Conservation (phyloP, 2,329 filamentous ascomycete genomes). For the Talaromyces sp. region DNA sequence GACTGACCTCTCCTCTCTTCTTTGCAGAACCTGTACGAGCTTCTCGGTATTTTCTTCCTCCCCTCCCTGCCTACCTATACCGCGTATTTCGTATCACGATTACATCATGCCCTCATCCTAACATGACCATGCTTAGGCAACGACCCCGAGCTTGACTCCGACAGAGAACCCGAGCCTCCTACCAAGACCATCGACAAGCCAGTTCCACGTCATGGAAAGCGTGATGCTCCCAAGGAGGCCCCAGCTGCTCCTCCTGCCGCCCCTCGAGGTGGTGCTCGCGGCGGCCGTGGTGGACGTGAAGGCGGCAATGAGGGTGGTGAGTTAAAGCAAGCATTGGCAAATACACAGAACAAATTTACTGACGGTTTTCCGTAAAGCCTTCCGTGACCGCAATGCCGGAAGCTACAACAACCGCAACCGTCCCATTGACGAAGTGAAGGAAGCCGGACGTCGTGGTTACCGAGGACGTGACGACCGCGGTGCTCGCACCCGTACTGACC, state of each 20-base stretch:
- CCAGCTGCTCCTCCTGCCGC: slow-evolving; percentile 46
- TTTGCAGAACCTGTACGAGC: slow-evolving; percentile 87
- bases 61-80: slow-evolving; percentile 22
- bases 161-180: slow-evolving; percentile 72
- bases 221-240: slow-evolving; percentile 75
- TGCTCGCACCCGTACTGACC: slow-evolving; percentile 55
- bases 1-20: slow-evolving; percentile 36
- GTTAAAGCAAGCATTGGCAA: slow-evolving; percentile 36
- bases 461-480: slow-evolving; percentile 62
- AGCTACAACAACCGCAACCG: slow-evolving; percentile 77
- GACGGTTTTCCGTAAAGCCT: slow-evolving; percentile 56
- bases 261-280: slow-evolving; percentile 26
- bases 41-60: slow-evolving; percentile 72
- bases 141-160: slow-evolving; percentile 67
- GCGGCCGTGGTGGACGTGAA: slow-evolving; percentile 48
- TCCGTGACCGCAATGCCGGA: slow-evolving; percentile 83
- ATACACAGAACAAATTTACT: not conserved
- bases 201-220: slow-evolving; percentile 73
- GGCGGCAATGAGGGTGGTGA: slow-evolving; percentile 79
- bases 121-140: slow-evolving; percentile 52
- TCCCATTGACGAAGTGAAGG: slow-evolving; percentile 66
- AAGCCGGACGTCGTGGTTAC: slow-evolving; percentile 44
- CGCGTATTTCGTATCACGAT: slow-evolving; percentile 24
- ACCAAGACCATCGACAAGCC: slow-evolving; percentile 88
- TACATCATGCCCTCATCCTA: slow-evolving; percentile 24